Conservation (phyloP, 2,329 filamentous ascomycete genomes). For the Colletotrichum gloeosporioides region DNA sequence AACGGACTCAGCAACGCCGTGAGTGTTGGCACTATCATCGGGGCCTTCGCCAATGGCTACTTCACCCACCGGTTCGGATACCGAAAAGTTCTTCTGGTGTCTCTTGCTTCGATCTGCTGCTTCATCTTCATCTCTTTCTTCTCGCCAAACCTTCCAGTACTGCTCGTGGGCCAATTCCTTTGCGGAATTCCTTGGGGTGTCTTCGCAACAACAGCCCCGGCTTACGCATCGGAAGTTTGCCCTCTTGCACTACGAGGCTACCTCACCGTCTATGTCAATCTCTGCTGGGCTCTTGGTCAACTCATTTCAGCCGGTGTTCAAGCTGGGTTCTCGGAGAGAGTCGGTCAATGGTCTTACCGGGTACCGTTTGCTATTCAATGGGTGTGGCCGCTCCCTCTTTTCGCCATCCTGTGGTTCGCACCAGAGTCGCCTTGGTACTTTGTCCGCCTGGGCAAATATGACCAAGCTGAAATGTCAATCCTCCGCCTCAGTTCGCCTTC, state of each 20-base stretch:
- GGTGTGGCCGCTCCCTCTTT: slow-evolving; percentile 25
- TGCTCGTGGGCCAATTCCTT: slow-evolving; percentile 48
- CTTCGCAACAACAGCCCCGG: slow-evolving; percentile 48
- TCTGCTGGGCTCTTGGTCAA: background rate
- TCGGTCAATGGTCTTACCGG: slow-evolving; percentile 27
- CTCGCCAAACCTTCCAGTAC: slow-evolving; percentile 38
- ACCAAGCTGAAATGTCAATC: background rate
- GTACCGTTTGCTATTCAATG: slow-evolving; percentile 31
- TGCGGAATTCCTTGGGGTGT: slow-evolving; percentile 52
- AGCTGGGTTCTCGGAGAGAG: slow-evolving; percentile 26
- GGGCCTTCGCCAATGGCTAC: slow-evolving; percentile 50
- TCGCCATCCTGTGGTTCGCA: slow-evolving; percentile 8
- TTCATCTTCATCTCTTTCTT: slow-evolving; percentile 56
- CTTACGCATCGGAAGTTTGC: slow-evolving; percentile 51
- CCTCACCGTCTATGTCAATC: slow-evolving; percentile 24
- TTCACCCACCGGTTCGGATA: slow-evolving; percentile 49
- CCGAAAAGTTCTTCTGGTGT: slow-evolving; percentile 46
- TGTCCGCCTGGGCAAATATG: background rate
- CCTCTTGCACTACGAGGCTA: slow-evolving; percentile 46
- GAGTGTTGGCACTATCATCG: slow-evolving; percentile 51
- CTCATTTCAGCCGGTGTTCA: slow-evolving; percentile 31
- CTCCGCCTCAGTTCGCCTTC: background rate
- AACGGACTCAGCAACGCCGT: slow-evolving; percentile 49
- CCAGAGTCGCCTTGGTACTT: slow-evolving; percentile 4
- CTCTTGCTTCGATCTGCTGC: slow-evolving; percentile 39